Evolutionary conservation across 805 yeast species (phyloP).

Genomic region (Schizosaccharomyces pombe): DNA sequence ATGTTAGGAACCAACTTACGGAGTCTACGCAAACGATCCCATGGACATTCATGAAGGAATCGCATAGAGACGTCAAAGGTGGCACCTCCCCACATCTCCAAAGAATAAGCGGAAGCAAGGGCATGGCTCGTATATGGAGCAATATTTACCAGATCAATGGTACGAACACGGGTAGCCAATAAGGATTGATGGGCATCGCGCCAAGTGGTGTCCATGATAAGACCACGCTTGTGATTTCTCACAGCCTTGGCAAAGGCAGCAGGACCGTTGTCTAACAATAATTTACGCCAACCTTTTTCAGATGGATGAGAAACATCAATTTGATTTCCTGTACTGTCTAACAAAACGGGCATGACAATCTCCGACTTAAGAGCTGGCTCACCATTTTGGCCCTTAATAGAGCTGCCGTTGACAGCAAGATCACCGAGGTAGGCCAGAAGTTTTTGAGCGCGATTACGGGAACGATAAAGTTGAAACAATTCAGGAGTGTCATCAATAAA

Average conservation of each 20-base stretch:
- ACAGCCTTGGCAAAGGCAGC: slow-evolving; percentile 74
- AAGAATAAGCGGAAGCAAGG: slow-evolving; percentile 68
- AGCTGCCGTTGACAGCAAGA: slow-evolving; percentile 83
- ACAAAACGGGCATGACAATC: slow-evolving; percentile 52
- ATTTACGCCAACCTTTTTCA: slow-evolving; percentile 80
- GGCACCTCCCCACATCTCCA: slow-evolving; percentile 99
- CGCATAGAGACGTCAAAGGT: slow-evolving; percentile 97
- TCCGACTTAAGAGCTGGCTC: slow-evolving; percentile 57
- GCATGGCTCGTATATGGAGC: slow-evolving; percentile 91
- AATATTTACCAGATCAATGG: slow-evolving; percentile 70
- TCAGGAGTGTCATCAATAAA: slow-evolving; percentile 95
- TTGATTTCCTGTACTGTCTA: slow-evolving; percentile 22
- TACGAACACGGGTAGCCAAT: slow-evolving; percentile 90
- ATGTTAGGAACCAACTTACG: slow-evolving; percentile 86
- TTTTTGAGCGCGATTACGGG: slow-evolving; percentile 93
- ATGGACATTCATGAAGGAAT: slow-evolving; percentile 93
- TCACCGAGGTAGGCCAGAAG: slow-evolving; percentile 78
- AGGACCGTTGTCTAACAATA: slow-evolving; percentile 66
- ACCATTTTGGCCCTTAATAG: slow-evolving; percentile 89
- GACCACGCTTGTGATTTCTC: slow-evolving; percentile 59
- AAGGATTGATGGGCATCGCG: slow-evolving; percentile 98
- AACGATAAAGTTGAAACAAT: slow-evolving; percentile 76
- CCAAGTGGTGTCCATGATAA: slow-evolving; percentile 98
- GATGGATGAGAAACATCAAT: slow-evolving; percentile 36
- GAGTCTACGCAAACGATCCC: slow-evolving; percentile 80